A percentile compares a stretch with the other conserved stretches of the same genome.
Evolutionary conservation across 1,284 basidiomycete genomes (phyloP).

Genomic region (Tilletiaria anomala): DNA sequence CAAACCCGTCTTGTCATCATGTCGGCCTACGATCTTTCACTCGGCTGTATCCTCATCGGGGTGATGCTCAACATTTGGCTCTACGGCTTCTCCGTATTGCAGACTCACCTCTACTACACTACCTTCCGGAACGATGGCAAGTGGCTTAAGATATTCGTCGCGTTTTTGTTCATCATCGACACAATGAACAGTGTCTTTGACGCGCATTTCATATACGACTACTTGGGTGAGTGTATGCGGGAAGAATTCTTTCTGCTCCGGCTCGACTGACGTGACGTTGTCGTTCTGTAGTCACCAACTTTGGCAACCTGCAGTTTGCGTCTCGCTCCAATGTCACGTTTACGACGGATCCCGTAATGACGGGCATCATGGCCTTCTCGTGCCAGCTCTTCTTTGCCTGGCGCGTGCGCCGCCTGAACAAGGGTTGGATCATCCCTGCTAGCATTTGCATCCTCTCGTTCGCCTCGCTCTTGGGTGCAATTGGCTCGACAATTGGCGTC

Average conservation of each 20-base stretch:
- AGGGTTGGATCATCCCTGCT: slow-evolving; percentile 12
- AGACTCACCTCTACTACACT: slow-evolving; percentile 2
- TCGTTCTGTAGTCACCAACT: slow-evolving; percentile 26
- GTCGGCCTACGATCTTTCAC: slow-evolving; percentile 5
- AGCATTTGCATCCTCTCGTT: slow-evolving; percentile 11
- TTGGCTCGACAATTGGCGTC: slow-evolving; percentile 28
- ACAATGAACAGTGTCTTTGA: slow-evolving; percentile 19
- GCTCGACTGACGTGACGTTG: too few species aligned
- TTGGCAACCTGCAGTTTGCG: slow-evolving; percentile 18
- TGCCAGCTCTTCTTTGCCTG: slow-evolving; percentile 34
- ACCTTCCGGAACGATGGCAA: slow-evolving; percentile 24
- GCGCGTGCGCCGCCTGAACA: slow-evolving; percentile 27
- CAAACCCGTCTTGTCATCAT: neutral
- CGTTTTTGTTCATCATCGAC: slow-evolving; percentile 19
- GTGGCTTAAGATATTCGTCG: slow-evolving; percentile 12
- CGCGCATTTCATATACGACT: slow-evolving; percentile 26
- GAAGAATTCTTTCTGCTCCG: too few species aligned
- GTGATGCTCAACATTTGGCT: slow-evolving; percentile 29
- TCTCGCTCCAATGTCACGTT: slow-evolving; percentile 1
- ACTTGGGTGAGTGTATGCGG: too few species aligned
- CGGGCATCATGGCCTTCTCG: slow-evolving; percentile 23
- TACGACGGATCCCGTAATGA: slow-evolving; percentile 22
- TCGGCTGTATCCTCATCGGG: slow-evolving; percentile 31
- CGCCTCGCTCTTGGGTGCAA: slow-evolving; percentile 17
- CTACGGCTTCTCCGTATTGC: slow-evolving; percentile 15